Evolutionary conservation across 805 yeast species (phyloP), one percentile per base, ranked within the genome.

Genomic region (Saccharomycopsis microspora): DNA sequence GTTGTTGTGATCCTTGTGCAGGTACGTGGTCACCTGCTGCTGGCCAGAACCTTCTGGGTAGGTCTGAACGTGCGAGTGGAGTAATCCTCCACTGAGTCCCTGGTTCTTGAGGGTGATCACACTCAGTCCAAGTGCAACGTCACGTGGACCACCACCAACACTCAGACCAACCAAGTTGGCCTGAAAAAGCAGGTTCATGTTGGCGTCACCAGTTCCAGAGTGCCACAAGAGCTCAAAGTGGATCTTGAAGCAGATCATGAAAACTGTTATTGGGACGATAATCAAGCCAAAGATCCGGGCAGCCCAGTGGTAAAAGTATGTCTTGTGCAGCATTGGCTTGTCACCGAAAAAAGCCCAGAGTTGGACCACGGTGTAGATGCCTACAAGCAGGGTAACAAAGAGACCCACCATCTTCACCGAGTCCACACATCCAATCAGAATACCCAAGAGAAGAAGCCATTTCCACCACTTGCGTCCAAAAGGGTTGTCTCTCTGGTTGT

Each of bases 401-500:
- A 90, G 72, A 58, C 99, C 99, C 50, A 93, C 97, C 96, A 89
- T 87, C 67, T 93, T 93, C 49, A 88, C 95, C 32, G 95, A 83
- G 60, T 90, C 82, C 19, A 89, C 84, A 63, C 93, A 85, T 39
- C 98, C 97, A 58, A 93, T 78, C 42, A 78, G 70, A 45, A 87
- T 67, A 55, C 99, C 99, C 5, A 95, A 84, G 50, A 84, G 66
- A 29, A 82, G 57, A 45, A 93, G 66, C 96, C 97, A 90, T 62
- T 78, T 79, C 95, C 95, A 93, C 97, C 98, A 90, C 60, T 77
- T 74, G 58, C 80, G 69, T 8, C 84, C 61, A 60, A 89, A 86
- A 35, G 69, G 68, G 45, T 66, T 60, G 10, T 59, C 54, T 39
- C 71, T 71, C 39, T 70, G 64, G 56, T 72, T 77, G 66, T 85